These are phyloP conservation scores for Lunasporangiospora selenospora DNA, from an alignment of 192 early-diverging fungal genomes.

Conservation along the genomic window DNA sequence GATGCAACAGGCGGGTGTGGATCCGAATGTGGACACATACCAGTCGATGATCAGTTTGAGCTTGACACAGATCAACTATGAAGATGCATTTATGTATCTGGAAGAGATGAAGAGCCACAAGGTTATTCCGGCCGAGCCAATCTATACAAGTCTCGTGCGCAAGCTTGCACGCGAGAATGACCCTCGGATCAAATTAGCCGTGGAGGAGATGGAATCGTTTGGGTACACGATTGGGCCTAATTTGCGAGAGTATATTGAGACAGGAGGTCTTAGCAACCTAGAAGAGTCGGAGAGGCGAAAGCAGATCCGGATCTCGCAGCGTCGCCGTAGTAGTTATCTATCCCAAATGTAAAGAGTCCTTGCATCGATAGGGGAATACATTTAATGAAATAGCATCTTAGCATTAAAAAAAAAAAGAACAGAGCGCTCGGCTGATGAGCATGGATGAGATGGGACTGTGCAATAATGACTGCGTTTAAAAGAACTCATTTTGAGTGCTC, in stretches of 20 bases:
- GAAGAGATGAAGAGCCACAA: constrained; percentile 72
- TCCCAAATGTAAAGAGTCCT: not conserved
- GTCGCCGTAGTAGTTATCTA: constrained; percentile 20
- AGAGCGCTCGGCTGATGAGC: no score
- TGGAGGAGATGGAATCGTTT: constrained; percentile 70
- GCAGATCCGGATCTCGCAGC: constrained; percentile 33
- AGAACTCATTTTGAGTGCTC: not conserved
- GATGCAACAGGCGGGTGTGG: constrained; percentile 57
- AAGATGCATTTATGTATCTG: constrained; percentile 77
- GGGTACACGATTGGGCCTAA: constrained; percentile 54
- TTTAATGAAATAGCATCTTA: not conserved
- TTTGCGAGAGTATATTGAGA: constrained; percentile 38
- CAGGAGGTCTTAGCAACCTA: constrained; percentile 40
- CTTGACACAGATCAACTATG: constrained; percentile 66
- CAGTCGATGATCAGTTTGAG: constrained; percentile 61
- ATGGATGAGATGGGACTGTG: no score
- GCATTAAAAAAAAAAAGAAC: not conserved
- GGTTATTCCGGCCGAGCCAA: constrained; percentile 59
- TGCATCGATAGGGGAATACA: not conserved
- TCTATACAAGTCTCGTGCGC: constrained; percentile 59
- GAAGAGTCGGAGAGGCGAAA: constrained; percentile 36
- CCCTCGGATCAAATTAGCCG: constrained; percentile 60
- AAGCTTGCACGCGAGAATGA: constrained; percentile 67
- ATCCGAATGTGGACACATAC: constrained; percentile 59
- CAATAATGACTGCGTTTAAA: no score